These are phyloP conservation scores for Drosera capensis DNA, from an alignment of 148 eudicot genomes.

Conservation along the genomic window DNA sequence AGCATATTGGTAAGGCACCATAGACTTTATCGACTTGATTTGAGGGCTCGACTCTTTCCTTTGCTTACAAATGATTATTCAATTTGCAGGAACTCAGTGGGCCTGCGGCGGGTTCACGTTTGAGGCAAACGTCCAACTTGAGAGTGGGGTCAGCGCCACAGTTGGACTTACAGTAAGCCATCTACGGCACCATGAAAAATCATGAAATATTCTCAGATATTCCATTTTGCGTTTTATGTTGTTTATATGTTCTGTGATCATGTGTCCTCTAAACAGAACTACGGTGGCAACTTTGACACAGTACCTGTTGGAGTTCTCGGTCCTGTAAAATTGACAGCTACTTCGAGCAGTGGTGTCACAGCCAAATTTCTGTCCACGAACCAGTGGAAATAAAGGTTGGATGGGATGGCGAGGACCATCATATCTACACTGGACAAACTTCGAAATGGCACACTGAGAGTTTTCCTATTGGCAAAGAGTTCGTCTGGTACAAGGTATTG, in stretches of 20 bases:
- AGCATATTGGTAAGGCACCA: neutral
- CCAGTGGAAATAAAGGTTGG: too few relatives aligned
- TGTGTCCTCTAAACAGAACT: too few relatives aligned
- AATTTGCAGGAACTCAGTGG: neutral
- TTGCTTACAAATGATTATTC: neutral
- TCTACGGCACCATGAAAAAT: too few relatives aligned
- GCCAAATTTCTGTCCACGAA: too few relatives aligned
- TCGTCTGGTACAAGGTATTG: too few relatives aligned
- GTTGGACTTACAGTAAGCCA: too few relatives aligned
- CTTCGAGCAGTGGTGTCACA: neutral
- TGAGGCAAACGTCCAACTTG: too few relatives aligned
- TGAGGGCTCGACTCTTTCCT: neutral
- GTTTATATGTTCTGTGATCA: neutral
- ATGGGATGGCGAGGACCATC: neutral
- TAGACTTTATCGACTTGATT: neutral
- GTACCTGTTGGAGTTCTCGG: neutral
- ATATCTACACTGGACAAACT: neutral
- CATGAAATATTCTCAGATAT: neutral
- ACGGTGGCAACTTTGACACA: neutral
- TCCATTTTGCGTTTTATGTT: neutral
- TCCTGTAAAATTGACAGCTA: neutral
- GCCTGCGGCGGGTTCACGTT: too few relatives aligned
- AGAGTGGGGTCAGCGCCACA: too few relatives aligned
- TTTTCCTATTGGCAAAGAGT: neutral
- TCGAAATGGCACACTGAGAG: neutral